Evolutionary conservation across 768 basidiomycete species (phyloP), one percentile per base, ranked within the genome.

Genomic region (Chalciporus chontae): DNA sequence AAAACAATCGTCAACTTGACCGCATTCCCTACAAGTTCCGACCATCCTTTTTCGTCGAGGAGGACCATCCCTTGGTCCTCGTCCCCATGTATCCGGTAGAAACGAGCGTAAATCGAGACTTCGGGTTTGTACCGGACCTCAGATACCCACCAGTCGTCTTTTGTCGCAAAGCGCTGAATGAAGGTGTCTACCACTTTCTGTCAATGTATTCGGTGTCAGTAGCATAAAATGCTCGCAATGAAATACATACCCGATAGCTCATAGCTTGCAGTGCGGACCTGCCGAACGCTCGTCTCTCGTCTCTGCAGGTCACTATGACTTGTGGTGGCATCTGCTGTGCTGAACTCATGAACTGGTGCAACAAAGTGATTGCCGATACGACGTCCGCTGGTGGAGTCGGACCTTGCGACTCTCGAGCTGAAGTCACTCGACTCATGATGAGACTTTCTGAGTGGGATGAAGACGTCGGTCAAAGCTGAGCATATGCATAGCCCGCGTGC

Each of bases 111-210:
- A 23, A 67, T 63, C n/a, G 67, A 51, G 26, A 67, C 66, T 40
- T 67, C 67, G 5, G 66, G 66, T 45, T 69, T 67, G 23, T 67
- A 67, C 52, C 50, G 59, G 46, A 47, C 63, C 41, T 67, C 66
- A 32, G 66, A 69, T 65, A 67, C 61, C 67, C 67, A 67, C 66
- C 66, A 67, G 19, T 67, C 66, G 41, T 67, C 66, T 38, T 67
- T 67, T 43, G 67, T 67, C 18, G 66, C 65, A 32, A 67, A 67
- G 19, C 66, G 68, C 29, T 67, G 68, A 4, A 67, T 61, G 48
- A 67, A 67, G 21, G 69, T 15, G 18, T 67, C 66, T 32, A 56
- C 55, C 24, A 50, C 66, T 63, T 65, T 67, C 66, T 67, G 48
- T 31, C 29, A 11, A 31, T 31, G 9, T 11, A 36, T 31, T 18